These are phyloP conservation scores for Saccharomyces kudriavzevii DNA, from an alignment of 805 yeast genomes.

Conservation along the genomic window DNA sequence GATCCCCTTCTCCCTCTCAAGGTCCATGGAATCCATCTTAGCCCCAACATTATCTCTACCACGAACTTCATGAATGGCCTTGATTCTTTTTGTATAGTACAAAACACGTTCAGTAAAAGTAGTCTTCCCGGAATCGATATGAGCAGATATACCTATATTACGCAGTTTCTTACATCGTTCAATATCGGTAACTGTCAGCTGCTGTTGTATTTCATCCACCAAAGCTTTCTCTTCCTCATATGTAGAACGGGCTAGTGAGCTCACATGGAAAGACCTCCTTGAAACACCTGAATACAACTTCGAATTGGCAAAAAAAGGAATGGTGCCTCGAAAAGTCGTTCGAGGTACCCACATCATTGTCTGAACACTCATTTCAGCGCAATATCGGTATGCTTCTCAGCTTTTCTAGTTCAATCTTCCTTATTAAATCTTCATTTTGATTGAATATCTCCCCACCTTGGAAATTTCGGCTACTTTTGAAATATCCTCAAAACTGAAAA, in stretches of 20 bases:
- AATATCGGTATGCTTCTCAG: background rate
- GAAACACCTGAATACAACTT: background rate
- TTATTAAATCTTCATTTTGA: background rate
- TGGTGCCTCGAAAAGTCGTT: background rate
- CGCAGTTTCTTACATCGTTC: constrained; percentile 54
- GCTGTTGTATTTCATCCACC: constrained; percentile 47
- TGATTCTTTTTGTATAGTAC: constrained; percentile 92
- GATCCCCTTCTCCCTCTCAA: constrained; percentile 97
- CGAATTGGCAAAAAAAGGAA: background rate
- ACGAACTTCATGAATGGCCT: constrained; percentile 92
- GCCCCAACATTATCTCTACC: constrained; percentile 98
- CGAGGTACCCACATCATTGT: background rate
- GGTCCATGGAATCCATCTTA: constrained; percentile 98
- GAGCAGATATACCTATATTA: constrained; percentile 96
- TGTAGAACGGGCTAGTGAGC: constrained; percentile 22
- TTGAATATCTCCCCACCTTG: background rate
- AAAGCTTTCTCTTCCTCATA: constrained; percentile 70
- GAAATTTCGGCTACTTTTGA: background rate
- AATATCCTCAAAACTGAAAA: background rate
- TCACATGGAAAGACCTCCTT: constrained; percentile 10
- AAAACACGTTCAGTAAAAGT: constrained; percentile 96
- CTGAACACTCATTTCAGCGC: background rate
- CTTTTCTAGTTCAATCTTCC: background rate
- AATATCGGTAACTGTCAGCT: constrained; percentile 45
- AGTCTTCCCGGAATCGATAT: constrained; percentile 96